phyloP scores from a whole-genome alignment of 2,329 filamentous ascomycete genomes.

The Penicillium brevicompactum region DNA sequence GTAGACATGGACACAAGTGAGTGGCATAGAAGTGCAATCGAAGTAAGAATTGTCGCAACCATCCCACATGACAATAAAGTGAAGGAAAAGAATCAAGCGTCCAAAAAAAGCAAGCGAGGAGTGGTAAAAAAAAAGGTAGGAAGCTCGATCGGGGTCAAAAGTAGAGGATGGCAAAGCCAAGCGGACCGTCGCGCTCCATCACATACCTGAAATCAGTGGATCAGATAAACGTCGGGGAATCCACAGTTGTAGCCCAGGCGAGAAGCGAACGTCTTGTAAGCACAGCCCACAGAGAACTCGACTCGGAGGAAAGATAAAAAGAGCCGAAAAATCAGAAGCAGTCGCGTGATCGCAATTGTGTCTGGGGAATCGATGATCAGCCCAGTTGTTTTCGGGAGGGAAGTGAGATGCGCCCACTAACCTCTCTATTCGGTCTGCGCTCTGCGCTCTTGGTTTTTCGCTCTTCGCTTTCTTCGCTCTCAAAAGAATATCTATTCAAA shows the following conservation, averaged over 20 bases:
- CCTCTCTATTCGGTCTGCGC: conserved; percentile 30
- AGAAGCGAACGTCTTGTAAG: not conserved
- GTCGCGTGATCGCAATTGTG: conserved; percentile 11
- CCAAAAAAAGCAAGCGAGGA: not conserved
- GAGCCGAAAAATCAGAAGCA: conserved; percentile 3
- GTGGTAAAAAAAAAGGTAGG: not conserved
- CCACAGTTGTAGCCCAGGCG: not conserved
- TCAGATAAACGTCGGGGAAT: not conserved
- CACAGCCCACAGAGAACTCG: not conserved
- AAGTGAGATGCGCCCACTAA: conserved; percentile 26
- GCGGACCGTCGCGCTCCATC: not conserved
- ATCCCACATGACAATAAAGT: not conserved
- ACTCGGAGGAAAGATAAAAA: not conserved
- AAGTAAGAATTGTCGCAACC: not conserved
- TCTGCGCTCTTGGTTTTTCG: not conserved
- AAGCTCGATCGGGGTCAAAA: too few relatives aligned
- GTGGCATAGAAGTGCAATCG: not conserved
- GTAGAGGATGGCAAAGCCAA: not conserved
- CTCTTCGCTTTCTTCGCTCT: conserved; percentile 1
- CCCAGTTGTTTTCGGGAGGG: not conserved
- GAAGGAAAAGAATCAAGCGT: not conserved
- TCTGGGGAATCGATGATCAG: not conserved
- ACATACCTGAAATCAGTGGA: conserved; percentile 2
- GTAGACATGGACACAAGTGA: not conserved
- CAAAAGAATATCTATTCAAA: conserved; percentile 28